These are phyloP conservation scores for Ceriops tagal DNA, from an alignment of 345 rosid species.

Conservation along the genomic window DNA sequence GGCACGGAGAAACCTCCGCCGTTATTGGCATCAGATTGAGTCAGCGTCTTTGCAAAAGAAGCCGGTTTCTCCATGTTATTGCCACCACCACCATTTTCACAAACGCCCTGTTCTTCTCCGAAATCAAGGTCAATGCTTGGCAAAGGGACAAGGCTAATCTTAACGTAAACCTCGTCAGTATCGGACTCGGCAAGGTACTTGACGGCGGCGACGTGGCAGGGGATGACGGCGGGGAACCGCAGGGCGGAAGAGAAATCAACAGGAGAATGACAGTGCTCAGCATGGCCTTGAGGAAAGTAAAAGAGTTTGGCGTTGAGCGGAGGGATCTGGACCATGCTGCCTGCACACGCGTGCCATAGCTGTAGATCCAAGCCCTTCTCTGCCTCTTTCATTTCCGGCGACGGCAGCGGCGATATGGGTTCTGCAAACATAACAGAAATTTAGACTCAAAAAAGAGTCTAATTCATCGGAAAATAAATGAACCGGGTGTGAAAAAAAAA, in stretches of 20 bases:
- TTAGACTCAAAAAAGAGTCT: background rate
- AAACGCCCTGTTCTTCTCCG: conserved; percentile 23
- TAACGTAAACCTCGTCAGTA: conserved; percentile 24
- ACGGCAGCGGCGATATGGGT: background rate
- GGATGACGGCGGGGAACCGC: conserved; percentile 10
- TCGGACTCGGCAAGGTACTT: conserved; percentile 24
- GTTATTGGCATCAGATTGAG: conserved; percentile 96
- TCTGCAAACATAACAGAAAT: background rate
- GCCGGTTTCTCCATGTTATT: conserved; percentile 39
- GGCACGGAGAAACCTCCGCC: conserved; percentile 99
- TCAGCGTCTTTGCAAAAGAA: conserved; percentile 89
- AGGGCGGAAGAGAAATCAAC: conserved; percentile 19
- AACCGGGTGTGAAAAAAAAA: background rate
- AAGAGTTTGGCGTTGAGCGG: conserved; percentile 16
- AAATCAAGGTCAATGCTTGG: conserved; percentile 23
- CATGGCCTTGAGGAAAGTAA: conserved; percentile 34
- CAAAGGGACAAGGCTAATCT: conserved; percentile 19
- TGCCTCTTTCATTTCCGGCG: conserved; percentile 30
- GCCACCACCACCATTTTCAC: background rate
- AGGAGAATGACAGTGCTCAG: conserved; percentile 22
- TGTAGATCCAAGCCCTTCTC: conserved; percentile 23
- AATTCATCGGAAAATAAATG: background rate
- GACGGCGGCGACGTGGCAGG: conserved; percentile 19
- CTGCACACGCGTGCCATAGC: conserved; percentile 35
- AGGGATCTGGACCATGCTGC: conserved; percentile 32